A percentile compares a stretch with the other conserved stretches of the same genome.
These are phyloP conservation scores for Cercospora nicotianae DNA, from an alignment of 2,329 filamentous ascomycete genomes.

Conservation along the genomic window DNA sequence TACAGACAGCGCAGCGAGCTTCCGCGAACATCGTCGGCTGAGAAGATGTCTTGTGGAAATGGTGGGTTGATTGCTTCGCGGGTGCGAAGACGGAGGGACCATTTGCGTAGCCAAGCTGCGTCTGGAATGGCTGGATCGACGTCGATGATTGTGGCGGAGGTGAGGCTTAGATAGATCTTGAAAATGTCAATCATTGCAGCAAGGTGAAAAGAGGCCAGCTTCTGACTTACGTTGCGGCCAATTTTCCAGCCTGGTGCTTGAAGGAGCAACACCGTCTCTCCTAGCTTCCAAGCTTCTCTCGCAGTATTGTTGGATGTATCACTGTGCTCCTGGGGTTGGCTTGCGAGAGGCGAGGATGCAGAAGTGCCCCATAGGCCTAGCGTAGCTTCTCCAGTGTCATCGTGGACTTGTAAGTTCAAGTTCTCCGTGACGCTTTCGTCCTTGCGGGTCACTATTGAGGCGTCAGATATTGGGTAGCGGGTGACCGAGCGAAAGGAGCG, in stretches of 20 bases:
- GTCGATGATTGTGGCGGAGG: constrained; percentile 53
- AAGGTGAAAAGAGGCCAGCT: neutral
- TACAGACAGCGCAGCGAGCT: constrained; percentile 42
- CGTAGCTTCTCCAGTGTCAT: constrained; percentile 56
- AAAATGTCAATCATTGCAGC: constrained; percentile 4
- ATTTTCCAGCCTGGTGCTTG: constrained; percentile 37
- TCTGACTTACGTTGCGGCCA: constrained; percentile 31
- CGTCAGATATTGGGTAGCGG: too few species aligned
- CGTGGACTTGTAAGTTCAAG: constrained; percentile 56
- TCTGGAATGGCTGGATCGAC: constrained; percentile 57
- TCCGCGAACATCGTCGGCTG: constrained; percentile 26
- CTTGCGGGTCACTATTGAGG: constrained; percentile 48
- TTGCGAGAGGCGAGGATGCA: constrained; percentile 35
- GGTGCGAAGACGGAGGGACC: constrained; percentile 50
- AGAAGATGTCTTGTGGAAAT: constrained; percentile 44
- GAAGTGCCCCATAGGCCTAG: constrained; percentile 59
- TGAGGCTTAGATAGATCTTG: constrained; percentile 40
- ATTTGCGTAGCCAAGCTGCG: constrained; percentile 54
- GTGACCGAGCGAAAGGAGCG: too few species aligned
- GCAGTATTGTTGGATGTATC: constrained; percentile 6
- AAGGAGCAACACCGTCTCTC: constrained; percentile 36
- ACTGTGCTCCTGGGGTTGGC: neutral
- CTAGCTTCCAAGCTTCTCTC: constrained; percentile 31
- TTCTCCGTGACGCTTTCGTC: constrained; percentile 48
- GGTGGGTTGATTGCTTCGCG: constrained; percentile 53